Evolutionary conservation across 2,329 filamentous ascomycete species (phyloP), one percentile per base, ranked within the genome.

Genomic region (Fusarium sp.): DNA sequence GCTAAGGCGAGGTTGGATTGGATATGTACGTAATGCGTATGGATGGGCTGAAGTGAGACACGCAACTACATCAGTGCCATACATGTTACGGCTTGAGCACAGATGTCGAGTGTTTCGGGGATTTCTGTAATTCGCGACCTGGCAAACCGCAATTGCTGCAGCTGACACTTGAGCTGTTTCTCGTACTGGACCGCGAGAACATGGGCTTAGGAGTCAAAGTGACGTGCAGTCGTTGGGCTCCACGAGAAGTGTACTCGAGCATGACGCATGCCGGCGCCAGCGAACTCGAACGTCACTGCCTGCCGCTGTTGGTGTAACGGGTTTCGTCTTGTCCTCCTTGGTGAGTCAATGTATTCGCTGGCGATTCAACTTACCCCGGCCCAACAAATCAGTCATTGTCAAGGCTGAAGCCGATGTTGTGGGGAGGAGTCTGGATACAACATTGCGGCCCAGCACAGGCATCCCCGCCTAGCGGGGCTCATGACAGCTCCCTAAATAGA

Each of bases 401-500:
- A 30, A 68, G 63, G 63, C 67, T 68, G 68, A 56, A 56, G 44
- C 31, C 54, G 46, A 54, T 37, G 47, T 51, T 68, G 63, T 54
- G 67, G 67, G 51, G 55, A 60, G 51, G 55, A 60, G 52, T 58
- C 53, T 59, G 36, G 23, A 46, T 52, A 36, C 30, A 15, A 48
- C 54, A 37, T 59, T 52, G 47, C 54, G 36, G 43, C 59, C 61
- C 55, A 41, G 44, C 36, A 16, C n/a, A 62, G 51, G 51, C 58
- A 57, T 60, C 59, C 40, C 59, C 39, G 63, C 57, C 48, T 48
- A 48, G 54, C 40, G 44, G 46, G 66, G 54, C 63, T 59, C 28
- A 51, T 53, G 63, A 43, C 51, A 61, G 60, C 43, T 64, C 72
- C 65, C 72, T 44, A 72, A 72, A 74, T 74, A 74, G 72, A 57